Conservation (phyloP, 73 alveolate genomes). For the Effrenium voratum region DNA sequence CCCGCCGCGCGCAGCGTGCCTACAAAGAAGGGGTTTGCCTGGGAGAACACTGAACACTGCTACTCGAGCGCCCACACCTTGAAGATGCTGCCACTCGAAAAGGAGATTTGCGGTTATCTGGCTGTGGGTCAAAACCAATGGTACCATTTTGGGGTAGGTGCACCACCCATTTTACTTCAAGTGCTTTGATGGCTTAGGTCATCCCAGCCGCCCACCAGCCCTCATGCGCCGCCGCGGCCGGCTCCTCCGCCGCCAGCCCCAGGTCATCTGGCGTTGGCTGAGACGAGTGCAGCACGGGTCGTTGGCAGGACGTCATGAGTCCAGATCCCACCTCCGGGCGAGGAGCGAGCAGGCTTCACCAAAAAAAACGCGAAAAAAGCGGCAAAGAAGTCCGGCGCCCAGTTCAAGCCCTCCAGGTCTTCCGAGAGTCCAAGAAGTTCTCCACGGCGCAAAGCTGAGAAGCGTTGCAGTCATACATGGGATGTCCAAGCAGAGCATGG, state of each 20-base stretch:
- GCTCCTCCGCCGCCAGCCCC: not conserved
- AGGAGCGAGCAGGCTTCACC: slow-evolving; percentile 53
- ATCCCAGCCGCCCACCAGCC: slow-evolving; percentile 48
- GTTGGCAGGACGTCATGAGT: not conserved
- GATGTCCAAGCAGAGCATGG: not conserved
- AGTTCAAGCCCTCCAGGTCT: not conserved
- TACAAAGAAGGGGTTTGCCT: too few relatives aligned
- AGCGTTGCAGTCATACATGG: not conserved
- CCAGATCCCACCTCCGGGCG: slow-evolving; percentile 6
- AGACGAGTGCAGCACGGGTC: not conserved
- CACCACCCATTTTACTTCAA: too few relatives aligned
- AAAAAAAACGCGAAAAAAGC: too few relatives aligned
- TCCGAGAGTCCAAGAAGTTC: slow-evolving; percentile 31
- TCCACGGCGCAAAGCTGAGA: not conserved
- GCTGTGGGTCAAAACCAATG: too few relatives aligned
- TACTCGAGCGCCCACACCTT: too few relatives aligned
- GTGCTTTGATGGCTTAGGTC: too few relatives aligned
- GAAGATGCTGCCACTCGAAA: too few relatives aligned
- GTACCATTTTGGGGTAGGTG: too few relatives aligned
- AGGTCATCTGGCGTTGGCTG: not conserved
- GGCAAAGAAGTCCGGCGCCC: too few relatives aligned
- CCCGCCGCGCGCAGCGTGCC: too few relatives aligned
- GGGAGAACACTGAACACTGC: too few relatives aligned
- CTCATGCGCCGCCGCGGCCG: not conserved
- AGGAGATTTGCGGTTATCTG: too few relatives aligned